Evolutionary conservation across 148 eudicot species (phyloP).

Genomic region (Rhododendron ferrugineum): DNA sequence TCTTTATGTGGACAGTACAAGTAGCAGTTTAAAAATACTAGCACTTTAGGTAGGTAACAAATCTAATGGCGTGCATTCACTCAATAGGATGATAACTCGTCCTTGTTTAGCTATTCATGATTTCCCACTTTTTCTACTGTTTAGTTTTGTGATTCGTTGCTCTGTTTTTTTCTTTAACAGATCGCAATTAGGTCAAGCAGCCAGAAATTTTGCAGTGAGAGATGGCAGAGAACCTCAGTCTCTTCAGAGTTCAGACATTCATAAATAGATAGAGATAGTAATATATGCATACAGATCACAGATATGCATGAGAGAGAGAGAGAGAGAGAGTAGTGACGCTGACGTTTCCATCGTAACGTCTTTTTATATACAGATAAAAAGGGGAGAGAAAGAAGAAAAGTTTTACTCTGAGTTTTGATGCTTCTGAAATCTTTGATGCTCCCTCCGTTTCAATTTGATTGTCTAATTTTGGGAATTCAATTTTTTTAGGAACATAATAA

Average conservation of each 20-base stretch:
- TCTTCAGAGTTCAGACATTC: neutral
- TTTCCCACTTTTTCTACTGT: neutral
- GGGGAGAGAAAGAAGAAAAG: neutral
- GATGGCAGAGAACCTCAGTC: neutral
- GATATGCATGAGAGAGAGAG: neutral
- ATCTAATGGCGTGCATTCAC: slow-evolving; percentile 3
- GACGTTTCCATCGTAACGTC: neutral
- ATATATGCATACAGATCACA: neutral
- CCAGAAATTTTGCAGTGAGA: neutral
- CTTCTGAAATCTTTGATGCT: neutral
- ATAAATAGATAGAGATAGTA: neutral
- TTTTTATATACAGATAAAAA: neutral
- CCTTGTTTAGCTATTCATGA: neutral
- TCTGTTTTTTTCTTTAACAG: neutral
- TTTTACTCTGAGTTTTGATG: neutral
- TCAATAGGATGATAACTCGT: neutral
- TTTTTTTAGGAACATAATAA: too few species aligned
- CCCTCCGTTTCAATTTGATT: too few species aligned
- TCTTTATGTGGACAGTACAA: neutral
- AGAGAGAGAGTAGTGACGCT: neutral
- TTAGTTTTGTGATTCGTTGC: neutral
- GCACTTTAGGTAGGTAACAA: neutral
- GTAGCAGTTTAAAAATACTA: neutral
- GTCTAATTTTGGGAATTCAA: too few species aligned
- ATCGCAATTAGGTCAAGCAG: slow-evolving; percentile 1